phyloP scores from a whole-genome alignment of 345 rosid species.

The Brassica napus region DNA sequence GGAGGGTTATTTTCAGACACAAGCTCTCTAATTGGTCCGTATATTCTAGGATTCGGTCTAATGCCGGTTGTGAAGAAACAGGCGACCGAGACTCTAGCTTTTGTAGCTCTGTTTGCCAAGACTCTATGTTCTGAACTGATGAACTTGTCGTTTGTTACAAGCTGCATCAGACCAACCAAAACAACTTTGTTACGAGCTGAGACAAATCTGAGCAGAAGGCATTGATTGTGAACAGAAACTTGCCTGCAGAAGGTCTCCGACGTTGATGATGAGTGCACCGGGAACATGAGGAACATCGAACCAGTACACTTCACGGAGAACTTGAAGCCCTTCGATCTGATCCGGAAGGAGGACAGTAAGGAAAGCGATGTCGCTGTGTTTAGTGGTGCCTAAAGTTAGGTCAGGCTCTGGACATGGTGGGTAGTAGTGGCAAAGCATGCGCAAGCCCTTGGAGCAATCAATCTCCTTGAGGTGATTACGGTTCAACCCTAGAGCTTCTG shows the following conservation, averaged over 20 bases:
- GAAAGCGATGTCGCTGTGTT: slow-evolving; percentile 52
- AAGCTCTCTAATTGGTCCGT: slow-evolving; percentile 50
- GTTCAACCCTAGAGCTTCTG: slow-evolving; percentile 59
- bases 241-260: slow-evolving; percentile 66
- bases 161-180: slow-evolving; percentile 31
- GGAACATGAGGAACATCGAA: slow-evolving; percentile 50
- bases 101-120: slow-evolving; percentile 38
- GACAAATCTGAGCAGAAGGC: not conserved
- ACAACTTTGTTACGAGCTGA: not conserved
- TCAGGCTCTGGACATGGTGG: slow-evolving; percentile 64
- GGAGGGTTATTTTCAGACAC: slow-evolving; percentile 52
- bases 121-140: slow-evolving; percentile 51
- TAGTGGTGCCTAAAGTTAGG: slow-evolving; percentile 49
- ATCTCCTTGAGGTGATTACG: slow-evolving; percentile 44
- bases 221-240: slow-evolving; percentile 13
- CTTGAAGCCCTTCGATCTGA: slow-evolving; percentile 65
- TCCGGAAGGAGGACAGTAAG: slow-evolving; percentile 60
- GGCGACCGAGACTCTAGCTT: slow-evolving; percentile 46
- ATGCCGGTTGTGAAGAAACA: slow-evolving; percentile 44
- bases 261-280: slow-evolving; percentile 53
- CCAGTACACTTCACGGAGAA: slow-evolving; percentile 44
- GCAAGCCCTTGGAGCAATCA: slow-evolving; percentile 44
- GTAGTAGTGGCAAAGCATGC: slow-evolving; percentile 52
- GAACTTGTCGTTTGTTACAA: slow-evolving; percentile 48
- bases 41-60: slow-evolving; percentile 29